Conservation (phyloP, 371 early-diverging fungal species). For the Mucor irregularis region DNA sequence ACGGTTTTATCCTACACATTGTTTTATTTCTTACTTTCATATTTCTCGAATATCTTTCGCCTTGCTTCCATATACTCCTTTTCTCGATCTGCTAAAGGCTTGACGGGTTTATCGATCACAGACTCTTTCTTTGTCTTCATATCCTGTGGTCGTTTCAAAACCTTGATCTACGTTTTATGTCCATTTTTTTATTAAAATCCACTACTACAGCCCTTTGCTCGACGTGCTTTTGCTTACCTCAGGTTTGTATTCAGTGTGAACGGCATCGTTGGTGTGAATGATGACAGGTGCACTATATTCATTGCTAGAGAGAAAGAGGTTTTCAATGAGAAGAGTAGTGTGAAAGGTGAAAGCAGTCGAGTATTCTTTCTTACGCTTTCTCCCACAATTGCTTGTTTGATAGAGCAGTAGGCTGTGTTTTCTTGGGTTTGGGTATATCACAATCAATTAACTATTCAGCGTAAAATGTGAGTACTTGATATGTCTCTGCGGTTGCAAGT, state of each 20-base stretch:
- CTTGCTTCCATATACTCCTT: slow-evolving; percentile 30
- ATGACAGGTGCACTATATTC: slow-evolving; percentile 18
- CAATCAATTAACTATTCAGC: slow-evolving; percentile 18
- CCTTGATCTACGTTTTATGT: slow-evolving; percentile 16
- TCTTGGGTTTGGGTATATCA: slow-evolving; percentile 8
- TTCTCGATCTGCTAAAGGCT: slow-evolving; percentile 29
- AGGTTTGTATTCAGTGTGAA: slow-evolving; percentile 32
- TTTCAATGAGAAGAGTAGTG: neutral
- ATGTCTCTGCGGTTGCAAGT: neutral
- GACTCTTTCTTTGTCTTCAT: neutral
- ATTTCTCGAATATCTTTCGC: slow-evolving; percentile 26
- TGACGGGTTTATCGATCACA: neutral
- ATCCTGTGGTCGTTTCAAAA: slow-evolving; percentile 21
- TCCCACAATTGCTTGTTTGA: slow-evolving; percentile 33
- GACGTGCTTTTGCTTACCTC: slow-evolving; percentile 18
- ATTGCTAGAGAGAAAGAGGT: slow-evolving; percentile 14
- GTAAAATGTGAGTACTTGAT: neutral
- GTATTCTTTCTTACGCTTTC: slow-evolving; percentile 40
- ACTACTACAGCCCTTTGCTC: too few relatives aligned
- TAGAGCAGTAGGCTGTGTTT: neutral
- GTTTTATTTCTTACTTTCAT: slow-evolving; percentile 2
- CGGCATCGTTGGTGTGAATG: slow-evolving; percentile 21
- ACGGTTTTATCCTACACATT: too few relatives aligned
- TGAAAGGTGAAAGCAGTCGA: too few relatives aligned
- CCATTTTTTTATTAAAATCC: neutral